These are phyloP conservation scores for Gelatoporia subvermispora DNA, from an alignment of 768 basidiomycete species.

Conservation along the genomic window DNA sequence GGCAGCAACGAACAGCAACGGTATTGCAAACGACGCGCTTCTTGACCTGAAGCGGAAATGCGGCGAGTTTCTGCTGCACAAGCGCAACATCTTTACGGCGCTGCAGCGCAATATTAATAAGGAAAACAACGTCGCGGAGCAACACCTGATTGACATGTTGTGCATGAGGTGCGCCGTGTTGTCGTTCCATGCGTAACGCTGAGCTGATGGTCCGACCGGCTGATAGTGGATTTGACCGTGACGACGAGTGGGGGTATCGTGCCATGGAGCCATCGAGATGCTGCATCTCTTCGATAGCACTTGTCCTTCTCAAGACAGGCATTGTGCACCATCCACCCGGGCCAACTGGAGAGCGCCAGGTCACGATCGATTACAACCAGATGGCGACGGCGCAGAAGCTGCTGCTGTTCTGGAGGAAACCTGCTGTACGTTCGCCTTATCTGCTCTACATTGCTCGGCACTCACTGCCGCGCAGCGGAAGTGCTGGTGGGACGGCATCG, in stretches of 20 bases:
- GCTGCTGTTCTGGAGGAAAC: conserved; percentile 97
- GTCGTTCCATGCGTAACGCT: neutral
- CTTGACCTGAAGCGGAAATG: conserved; percentile 81
- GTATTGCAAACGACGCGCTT: conserved; percentile 74
- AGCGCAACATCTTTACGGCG: conserved; percentile 93
- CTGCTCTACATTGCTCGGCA: neutral
- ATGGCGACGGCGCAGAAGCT: conserved; percentile 98
- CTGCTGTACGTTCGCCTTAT: conserved; percentile 73
- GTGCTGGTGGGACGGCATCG: conserved; percentile 99
- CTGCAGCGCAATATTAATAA: conserved; percentile 98
- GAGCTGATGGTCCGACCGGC: neutral
- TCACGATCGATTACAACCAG: conserved; percentile 84
- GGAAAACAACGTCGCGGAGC: conserved; percentile 98
- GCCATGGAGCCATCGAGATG: conserved; percentile 94
- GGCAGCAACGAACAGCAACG: conserved; percentile 68
- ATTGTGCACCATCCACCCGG: conserved; percentile 64
- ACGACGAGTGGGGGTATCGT: conserved; percentile 98
- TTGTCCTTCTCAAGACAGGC: conserved; percentile 95
- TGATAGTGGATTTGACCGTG: conserved; percentile 86
- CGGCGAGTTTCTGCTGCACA: conserved; percentile 83
- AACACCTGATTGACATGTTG: conserved; percentile 99
- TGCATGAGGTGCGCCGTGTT: conserved; percentile 86
- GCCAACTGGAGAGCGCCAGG: conserved; percentile 58
- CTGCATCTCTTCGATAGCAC: conserved; percentile 96
- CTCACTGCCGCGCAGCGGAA: conserved; percentile 60